Base-by-base conservation (phyloP, 2,329 filamentous ascomycete genomes). In the Penicillium thymicola region DNA sequence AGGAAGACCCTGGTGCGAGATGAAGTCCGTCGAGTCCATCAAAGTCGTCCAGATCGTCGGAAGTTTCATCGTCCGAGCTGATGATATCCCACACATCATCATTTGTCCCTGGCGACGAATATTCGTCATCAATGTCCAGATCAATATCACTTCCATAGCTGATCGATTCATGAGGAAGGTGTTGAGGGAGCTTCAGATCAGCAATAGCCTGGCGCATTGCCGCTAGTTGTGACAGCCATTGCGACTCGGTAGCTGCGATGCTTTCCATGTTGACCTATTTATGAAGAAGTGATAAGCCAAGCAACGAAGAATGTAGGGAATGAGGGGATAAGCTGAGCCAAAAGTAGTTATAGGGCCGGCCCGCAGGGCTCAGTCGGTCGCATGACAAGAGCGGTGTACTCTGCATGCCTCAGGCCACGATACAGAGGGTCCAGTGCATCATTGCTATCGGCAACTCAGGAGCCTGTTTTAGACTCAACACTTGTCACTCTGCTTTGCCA, bases 41-140 rank as follows among this genome's bases (percentile, higher is more conserved):
- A 36, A 80, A 75, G 27, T 83, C 82, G 46, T 87, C 83, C 30
- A 85, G 76, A 59, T 89, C 77, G 55, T 83, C 89, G 65, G 85
- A 88, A 67, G 84, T 88, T 70, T 83, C 79, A 54, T 87, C 87
- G 21, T 85, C 85, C 25, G 89, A 87, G 57, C 87, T 91, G 68
- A 96, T 90, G 57, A 95, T 86, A 71, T 97, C 92, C 93, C 93
- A 97, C 10, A 97, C 87, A 74, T 97, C 92, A 57, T 93, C 89
- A 5, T 85, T 84, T 18, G 83, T 72, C 42, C 83, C 85, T 5
- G 84, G 84, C 4, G 79, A 82, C 3, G 81, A 82, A 23, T 83
- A 76, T 45, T 85, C 81, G 9, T 90, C 85, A 59, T 89, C 86
- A 49, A 87, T 75, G 42, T 87, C 79, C 36, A 87, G 75, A 30